Evolutionary conservation across 352 stramenopile genomes (phyloP), one percentile per base, ranked within the genome.

Genomic region (Phytopythium oedochilum): DNA sequence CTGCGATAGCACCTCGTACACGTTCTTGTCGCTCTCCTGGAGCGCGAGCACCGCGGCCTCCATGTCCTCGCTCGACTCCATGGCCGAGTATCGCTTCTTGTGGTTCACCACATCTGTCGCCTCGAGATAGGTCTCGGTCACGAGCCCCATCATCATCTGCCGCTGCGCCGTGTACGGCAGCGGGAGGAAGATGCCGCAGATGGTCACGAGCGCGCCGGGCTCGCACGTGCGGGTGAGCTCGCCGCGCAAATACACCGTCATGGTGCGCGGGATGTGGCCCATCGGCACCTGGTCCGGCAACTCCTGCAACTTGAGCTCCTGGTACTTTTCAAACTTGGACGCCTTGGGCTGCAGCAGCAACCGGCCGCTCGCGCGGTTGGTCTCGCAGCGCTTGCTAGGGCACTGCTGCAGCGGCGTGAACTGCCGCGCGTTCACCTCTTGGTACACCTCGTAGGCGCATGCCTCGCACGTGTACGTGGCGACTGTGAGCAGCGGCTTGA

Each of bases 281-380:
- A 99, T 98, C 3, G 98, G 98, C 25, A 99, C 97, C 53, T 96
- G 86, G 62, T 96, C 82, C 0, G 85, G 85, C 12, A 92, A 64
- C 45, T 93, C 85, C 63, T 99, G 98, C 53, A 99, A 89, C 64
- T 98, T 98, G 15, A 99, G 69, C 71, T 99, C 97, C 66, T 99
- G 98, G 71, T 98, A 99, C 59, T 99, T 99, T 59, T 98, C 83
- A 68, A 99, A 99, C 64, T 98, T 99, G 63, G 85, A 98, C 5
- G 96, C 97, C 45, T 98, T 93, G 0, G 97, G 98, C 71, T 99
- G 96, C 57, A 99, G 71, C 36, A 98, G 73, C 26, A 99, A 58
- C 1, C 83, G 77, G 0, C 91, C 89, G 25, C 77, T 78, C 15
- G 77, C 75, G 6, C 78, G 79, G 61, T 97, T 96, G 4, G 72